Evolutionary conservation across 1,284 basidiomycete species (phyloP), one percentile per base, ranked within the genome.

Genomic region (Malassezia sp.): DNA sequence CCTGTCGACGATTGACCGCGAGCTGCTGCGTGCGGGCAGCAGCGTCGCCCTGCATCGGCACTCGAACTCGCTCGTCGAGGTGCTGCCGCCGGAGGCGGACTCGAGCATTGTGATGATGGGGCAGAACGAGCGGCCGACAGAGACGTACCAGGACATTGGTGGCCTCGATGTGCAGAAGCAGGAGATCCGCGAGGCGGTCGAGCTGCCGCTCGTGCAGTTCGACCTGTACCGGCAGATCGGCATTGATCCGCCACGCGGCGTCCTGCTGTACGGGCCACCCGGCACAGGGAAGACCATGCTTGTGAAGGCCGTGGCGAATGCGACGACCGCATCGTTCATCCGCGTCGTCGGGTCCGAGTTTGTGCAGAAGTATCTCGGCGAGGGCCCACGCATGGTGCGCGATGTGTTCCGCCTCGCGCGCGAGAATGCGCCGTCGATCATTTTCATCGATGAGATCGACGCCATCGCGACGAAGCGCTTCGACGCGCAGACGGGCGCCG

Each of bases 381-480:
- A 99, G 63, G 93, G 93, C 35, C 93, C 93, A 38, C 85, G 93
- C 57, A 99, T 99, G 93, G 93, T 99, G 52, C 83, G 93, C 66
- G 93, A 99, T 70, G 93, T 99, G 47, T 99, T 99, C 78, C 80
- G 93, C 49, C 79, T 97, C 38, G 93, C 93, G 31, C 77, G 93
- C 57, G 93, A 99, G 73, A 99, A 99, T 66, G 79, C 91, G 0
- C 93, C 93, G 1, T 82, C 88, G 34, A 99, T 99, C 71, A 97
- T 99, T 73, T 99, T 99, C 74, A 97, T 99, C 69, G 91, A 96
- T 71, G 91, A 99, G 71, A 90, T 99, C 54, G 93, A 99, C 66
- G 93, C 93, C 17, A 97, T 99, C 69, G 93, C 93, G 4, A 97
- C 93, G 30, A 99, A 97, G 74, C 89, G 93, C 71, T 99, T 99